Conservation (phyloP, 345 rosid genomes). For the rapeseed (Brassica napus) region Da-Ae NC_063442.1:15991501-15992000, state of each 20-base stretch:
- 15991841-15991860: too few relatives aligned
- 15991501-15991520: slow-evolving; percentile 54
- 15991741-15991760: neutral
- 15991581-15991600: slow-evolving; percentile 34
- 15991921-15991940: slow-evolving; percentile 72
- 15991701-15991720: neutral
- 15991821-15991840: too few relatives aligned
- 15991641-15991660: neutral
- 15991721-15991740: slow-evolving; percentile 17
- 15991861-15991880: too few relatives aligned
- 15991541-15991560: slow-evolving; percentile 28
- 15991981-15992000: slow-evolving; percentile 59
- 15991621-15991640: slow-evolving; percentile 43
- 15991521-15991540: slow-evolving; percentile 40
- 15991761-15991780: neutral
- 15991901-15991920: slow-evolving; percentile 52
- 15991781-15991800: too few relatives aligned
- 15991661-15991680: neutral
- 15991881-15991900: too few relatives aligned
- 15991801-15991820: too few relatives aligned
- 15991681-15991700: neutral
- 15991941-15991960: slow-evolving; percentile 96
- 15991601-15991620: slow-evolving; percentile 48
- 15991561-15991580: slow-evolving; percentile 38
- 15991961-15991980: slow-evolving; percentile 98